phyloP scores from a whole-genome alignment of 495 filamentous ascomycete species.

The Neurospora sp. region DNA sequence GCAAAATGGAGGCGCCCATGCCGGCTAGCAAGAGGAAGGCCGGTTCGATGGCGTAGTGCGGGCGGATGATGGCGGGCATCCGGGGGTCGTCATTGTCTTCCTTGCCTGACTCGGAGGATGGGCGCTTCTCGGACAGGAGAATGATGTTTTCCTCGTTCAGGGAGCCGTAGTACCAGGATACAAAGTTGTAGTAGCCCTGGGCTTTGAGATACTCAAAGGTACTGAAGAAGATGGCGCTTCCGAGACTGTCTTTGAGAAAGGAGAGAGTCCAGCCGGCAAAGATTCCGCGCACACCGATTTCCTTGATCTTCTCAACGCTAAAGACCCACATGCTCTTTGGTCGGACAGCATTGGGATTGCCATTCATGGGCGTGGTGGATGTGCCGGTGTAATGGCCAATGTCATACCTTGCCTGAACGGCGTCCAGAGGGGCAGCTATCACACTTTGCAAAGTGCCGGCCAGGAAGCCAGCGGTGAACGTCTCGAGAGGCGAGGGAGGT shows the following conservation, averaged over 20 bases:
- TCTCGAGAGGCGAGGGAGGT: slow-evolving; percentile 51
- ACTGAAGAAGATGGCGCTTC: slow-evolving; percentile 75
- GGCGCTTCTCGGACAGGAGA: slow-evolving; percentile 30
- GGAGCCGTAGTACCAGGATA: slow-evolving; percentile 66
- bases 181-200: slow-evolving; percentile 72
- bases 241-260: slow-evolving; percentile 71
- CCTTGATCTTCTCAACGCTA: slow-evolving; percentile 55
- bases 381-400: slow-evolving; percentile 14
- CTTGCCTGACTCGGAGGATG: slow-evolving; percentile 9
- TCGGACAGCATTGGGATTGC: slow-evolving; percentile 23
- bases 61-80: slow-evolving; percentile 52
- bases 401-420: slow-evolving; percentile 70
- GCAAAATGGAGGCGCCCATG: slow-evolving; percentile 60
- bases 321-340: slow-evolving; percentile 81
- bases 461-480: slow-evolving; percentile 66
- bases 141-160: slow-evolving; percentile 33
- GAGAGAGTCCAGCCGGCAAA: slow-evolving; percentile 76
- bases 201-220: slow-evolving; percentile 82
- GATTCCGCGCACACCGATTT: slow-evolving; percentile 71
- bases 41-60: slow-evolving; percentile 80
- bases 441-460: slow-evolving; percentile 73
- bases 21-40: slow-evolving; percentile 71
- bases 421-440: slow-evolving; percentile 80
- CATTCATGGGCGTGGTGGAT: slow-evolving; percentile 4
- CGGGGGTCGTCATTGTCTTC: not conserved